Base-by-base conservation (phyloP, 305 asterid species). In the Ilex paraguariensis region DNA sequence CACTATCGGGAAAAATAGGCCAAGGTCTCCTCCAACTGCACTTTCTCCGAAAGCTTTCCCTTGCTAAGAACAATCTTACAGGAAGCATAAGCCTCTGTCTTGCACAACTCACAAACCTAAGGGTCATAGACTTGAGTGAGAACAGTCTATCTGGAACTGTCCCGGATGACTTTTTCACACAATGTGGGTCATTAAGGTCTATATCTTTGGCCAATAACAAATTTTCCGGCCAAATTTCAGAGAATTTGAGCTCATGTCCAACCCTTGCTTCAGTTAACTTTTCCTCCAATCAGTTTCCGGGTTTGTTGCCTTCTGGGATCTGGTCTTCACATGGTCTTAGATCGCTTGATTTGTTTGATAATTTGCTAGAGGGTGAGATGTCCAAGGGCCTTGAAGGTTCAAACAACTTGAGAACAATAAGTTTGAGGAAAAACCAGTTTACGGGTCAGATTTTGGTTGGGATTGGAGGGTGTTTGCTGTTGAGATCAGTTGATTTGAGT, bases 311-410 rank as follows among this genome's bases (percentile, higher is more conserved):
- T 1, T 61, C 75, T 17, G 84, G 77, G 21, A 66, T 87, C 49
- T 89, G 95, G 97, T 78, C 87, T 16, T 66, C 89, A 80, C 63
- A 59, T 3, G 85, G 73, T 57, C 75, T 89, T 14, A 82, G 91
- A 74, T 65, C 80, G 12, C 84, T 92, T 71, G 98, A 92, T 73
- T 70, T 92, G 69, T 92, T 97, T 45, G 84, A 82, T 57, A 92
- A 92, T 69, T 10, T 74, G 61, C 75, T 92, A 70, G 88, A 82
- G 58, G 96, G 97, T 58, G 89, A 78, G 64, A 85, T 92, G 56
- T 89, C 95, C 1, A 65, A 71, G 46, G 81, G 76, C 31, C 69
- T 91, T 71, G 84, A 76, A 62, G 79, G 78, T 65, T 57, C 81
- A 84, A 73, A 57, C 67, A 81, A 84, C 72, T 75, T 92, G 81